Conservation (phyloP, 192 early-diverging fungal genomes). For the Coemansia sp. region DNA sequence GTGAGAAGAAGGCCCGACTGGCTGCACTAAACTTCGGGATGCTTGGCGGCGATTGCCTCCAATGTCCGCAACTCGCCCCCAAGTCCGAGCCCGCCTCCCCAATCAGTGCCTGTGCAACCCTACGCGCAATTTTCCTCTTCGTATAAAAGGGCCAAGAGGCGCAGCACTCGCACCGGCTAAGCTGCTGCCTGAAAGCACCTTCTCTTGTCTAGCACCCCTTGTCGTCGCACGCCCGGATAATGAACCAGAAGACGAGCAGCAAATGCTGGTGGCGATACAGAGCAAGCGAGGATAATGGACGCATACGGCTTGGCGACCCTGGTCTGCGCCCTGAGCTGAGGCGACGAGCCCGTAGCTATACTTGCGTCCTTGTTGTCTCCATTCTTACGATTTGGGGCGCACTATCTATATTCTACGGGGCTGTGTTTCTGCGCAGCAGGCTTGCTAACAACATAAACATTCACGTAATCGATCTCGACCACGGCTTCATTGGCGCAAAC, state of each 20-base stretch:
- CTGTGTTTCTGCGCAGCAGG: constrained; percentile 28
- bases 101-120: not conserved
- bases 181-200: not conserved
- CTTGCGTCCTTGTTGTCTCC: constrained; percentile 18
- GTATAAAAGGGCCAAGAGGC: not conserved
- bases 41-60: not conserved
- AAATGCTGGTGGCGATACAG: constrained; percentile 24
- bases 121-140: not conserved
- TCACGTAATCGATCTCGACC: constrained; percentile 44
- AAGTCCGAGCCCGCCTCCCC: not conserved
- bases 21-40: not conserved
- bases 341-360: constrained; percentile 20
- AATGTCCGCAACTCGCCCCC: not conserved
- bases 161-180: not conserved
- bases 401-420: constrained; percentile 42
- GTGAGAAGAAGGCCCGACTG: not conserved
- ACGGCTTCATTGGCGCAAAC: constrained; percentile 33
- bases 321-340: constrained; percentile 20
- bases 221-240: not conserved
- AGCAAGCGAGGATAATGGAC: constrained; percentile 32
- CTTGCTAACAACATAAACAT: constrained; percentile 34
- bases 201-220: not conserved
- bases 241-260: constrained; percentile 15
- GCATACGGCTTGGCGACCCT: constrained; percentile 17
- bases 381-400: constrained; percentile 39